Conservation (phyloP, 2,329 filamentous ascomycete genomes). For the Lomentospora prolificans region DNA sequence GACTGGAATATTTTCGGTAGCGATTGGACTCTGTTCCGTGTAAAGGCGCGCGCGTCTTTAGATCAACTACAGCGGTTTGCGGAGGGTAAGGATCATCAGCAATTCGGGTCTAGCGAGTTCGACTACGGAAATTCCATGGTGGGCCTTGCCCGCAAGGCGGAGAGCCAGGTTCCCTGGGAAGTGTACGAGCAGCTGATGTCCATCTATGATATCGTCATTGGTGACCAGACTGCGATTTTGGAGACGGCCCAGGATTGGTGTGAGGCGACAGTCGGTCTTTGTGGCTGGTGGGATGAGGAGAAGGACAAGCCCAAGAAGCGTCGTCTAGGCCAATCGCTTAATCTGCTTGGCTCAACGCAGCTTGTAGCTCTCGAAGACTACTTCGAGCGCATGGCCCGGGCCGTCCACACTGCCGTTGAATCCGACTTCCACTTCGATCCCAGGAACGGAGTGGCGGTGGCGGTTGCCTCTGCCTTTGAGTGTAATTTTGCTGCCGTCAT, state of each 20-base stretch:
- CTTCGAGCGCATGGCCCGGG: slow-evolving; percentile 59
- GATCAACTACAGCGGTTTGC: slow-evolving; percentile 68
- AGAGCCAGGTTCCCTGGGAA: slow-evolving; percentile 80
- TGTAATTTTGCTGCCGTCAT: slow-evolving; percentile 70
- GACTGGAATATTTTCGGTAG: slow-evolving; percentile 77
- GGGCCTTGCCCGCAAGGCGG: slow-evolving; percentile 64
- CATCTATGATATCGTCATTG: slow-evolving; percentile 72
- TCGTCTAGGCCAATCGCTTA: slow-evolving; percentile 25
- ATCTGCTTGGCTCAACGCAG: slow-evolving; percentile 7
- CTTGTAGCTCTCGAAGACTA: slow-evolving; percentile 46
- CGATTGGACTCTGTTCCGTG: slow-evolving; percentile 78
- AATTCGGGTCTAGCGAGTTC: slow-evolving; percentile 24
- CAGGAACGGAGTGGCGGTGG: slow-evolving; percentile 67
- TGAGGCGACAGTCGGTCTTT: slow-evolving; percentile 73
- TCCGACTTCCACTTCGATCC: slow-evolving; percentile 71
- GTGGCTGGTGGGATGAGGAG: slow-evolving; percentile 94
- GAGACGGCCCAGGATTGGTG: slow-evolving; percentile 81
- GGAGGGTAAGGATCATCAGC: slow-evolving; percentile 52
- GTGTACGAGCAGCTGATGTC: slow-evolving; percentile 78
- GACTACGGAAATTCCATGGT: slow-evolving; percentile 37
- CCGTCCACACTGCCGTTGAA: slow-evolving; percentile 58
- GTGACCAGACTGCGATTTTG: slow-evolving; percentile 65
- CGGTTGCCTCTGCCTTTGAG: slow-evolving; percentile 72
- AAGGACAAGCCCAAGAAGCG: slow-evolving; percentile 46
- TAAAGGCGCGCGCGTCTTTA: slow-evolving; percentile 59